A percentile compares a stretch with the other conserved stretches of the same genome.
phyloP scores from a whole-genome alignment of 192 early-diverging fungal species.

The Bifiguratus adelaidae region DNA sequence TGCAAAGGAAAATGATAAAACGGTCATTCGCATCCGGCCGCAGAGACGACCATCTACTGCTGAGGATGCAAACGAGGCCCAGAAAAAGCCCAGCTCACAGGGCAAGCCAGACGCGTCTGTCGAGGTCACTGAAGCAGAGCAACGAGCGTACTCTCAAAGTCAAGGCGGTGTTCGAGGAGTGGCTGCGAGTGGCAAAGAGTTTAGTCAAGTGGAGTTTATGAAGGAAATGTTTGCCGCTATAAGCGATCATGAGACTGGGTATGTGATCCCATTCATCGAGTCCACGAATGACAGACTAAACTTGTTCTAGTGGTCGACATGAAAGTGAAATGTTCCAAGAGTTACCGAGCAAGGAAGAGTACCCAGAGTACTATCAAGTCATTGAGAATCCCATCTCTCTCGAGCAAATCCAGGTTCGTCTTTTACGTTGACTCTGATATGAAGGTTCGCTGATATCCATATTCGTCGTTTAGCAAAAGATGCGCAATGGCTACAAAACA shows the following conservation, averaged over 20 bases:
- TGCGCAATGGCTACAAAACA: slow-evolving; percentile 49
- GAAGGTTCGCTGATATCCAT: not conserved
- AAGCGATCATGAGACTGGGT: not conserved
- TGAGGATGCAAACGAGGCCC: too few relatives aligned
- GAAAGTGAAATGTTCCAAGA: slow-evolving; percentile 71
- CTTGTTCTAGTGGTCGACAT: slow-evolving; percentile 50
- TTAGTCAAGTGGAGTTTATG: too few relatives aligned
- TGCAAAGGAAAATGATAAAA: too few relatives aligned
- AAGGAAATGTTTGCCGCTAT: not conserved
- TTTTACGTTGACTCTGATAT: not conserved
- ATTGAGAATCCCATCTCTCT: slow-evolving; percentile 77
- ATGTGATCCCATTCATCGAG: not conserved
- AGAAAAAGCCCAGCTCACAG: too few relatives aligned
- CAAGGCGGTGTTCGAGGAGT: too few relatives aligned
- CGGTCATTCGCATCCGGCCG: too few relatives aligned
- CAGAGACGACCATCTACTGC: too few relatives aligned
- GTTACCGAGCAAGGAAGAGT: slow-evolving; percentile 61
- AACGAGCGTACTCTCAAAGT: too few relatives aligned
- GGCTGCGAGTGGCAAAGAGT: too few relatives aligned
- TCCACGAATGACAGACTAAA: too few relatives aligned
- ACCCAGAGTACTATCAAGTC: slow-evolving; percentile 86
- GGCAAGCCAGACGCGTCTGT: too few relatives aligned
- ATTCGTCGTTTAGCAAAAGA: slow-evolving; percentile 28
- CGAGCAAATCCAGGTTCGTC: slow-evolving; percentile 44
- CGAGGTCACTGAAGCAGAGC: too few relatives aligned